Conservation (phyloP, 2,329 filamentous ascomycete genomes). For the Aspergillus nomiae region DNA sequence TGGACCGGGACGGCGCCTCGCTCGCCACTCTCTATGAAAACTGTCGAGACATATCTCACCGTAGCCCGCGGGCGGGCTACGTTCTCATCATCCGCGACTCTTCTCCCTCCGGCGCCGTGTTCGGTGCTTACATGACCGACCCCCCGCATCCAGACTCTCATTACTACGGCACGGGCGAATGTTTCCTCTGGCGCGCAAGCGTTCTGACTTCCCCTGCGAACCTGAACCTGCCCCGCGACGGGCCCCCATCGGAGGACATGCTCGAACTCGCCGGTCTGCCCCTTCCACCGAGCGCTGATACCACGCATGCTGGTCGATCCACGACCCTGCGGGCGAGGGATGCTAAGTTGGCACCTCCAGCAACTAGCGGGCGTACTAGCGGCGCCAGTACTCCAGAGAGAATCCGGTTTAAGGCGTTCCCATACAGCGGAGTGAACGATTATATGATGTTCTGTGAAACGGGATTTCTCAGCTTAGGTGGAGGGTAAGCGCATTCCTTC, state of each 20-base stretch:
- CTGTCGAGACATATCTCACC: slow-evolving; percentile 66
- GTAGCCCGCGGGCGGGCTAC: slow-evolving; percentile 75
- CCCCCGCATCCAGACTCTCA: slow-evolving; percentile 76
- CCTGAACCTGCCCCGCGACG: slow-evolving; percentile 13
- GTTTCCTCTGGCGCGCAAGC: slow-evolving; percentile 83
- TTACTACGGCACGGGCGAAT: slow-evolving; percentile 96
- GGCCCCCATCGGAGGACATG: slow-evolving; percentile 39
- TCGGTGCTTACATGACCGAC: slow-evolving; percentile 93
- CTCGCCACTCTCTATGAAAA: slow-evolving; percentile 83
- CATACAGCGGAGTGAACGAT: slow-evolving; percentile 93
- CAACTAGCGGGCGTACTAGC: slow-evolving; percentile 29
- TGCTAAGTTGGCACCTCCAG: slow-evolving; percentile 21
- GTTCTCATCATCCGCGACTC: slow-evolving; percentile 84
- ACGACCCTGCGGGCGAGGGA: slow-evolving; percentile 56
- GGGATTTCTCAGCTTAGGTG: slow-evolving; percentile 82
- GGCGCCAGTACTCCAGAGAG: slow-evolving; percentile 65
- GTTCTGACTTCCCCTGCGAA: slow-evolving; percentile 53
- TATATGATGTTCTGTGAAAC: slow-evolving; percentile 94
- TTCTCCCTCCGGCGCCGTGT: slow-evolving; percentile 55
- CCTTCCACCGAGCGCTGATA: slow-evolving; percentile 69
- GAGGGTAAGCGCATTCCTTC: slow-evolving; percentile 55
- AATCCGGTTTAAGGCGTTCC: slow-evolving; percentile 95
- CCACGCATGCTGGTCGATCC: slow-evolving; percentile 60
- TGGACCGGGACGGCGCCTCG: slow-evolving; percentile 90
- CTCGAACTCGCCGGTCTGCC: slow-evolving; percentile 61